Evolutionary conservation across 2,329 filamentous ascomycete genomes (phyloP).

Genomic region (Verticillium tricorpus): DNA sequence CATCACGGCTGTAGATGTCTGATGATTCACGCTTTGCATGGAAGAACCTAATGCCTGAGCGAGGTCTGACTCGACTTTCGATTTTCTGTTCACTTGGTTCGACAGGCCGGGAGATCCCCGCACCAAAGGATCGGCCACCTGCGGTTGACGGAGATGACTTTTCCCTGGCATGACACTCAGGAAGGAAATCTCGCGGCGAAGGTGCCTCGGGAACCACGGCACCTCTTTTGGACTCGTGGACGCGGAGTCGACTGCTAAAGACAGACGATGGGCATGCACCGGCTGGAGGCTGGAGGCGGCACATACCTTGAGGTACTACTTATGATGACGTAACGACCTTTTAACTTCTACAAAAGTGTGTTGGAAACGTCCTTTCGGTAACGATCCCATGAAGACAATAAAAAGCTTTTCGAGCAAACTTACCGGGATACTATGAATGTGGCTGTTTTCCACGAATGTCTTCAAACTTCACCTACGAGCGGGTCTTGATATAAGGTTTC

Average conservation of each 20-base stretch:
- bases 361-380: constrained; percentile 33
- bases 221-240: not conserved
- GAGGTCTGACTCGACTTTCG: constrained; percentile 5
- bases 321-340: constrained; percentile 26
- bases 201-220: not conserved
- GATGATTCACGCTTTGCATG: constrained; percentile 40
- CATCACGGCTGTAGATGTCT: constrained; percentile 36
- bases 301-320: constrained; percentile 26
- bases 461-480: too few relatives aligned
- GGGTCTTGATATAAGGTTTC: too few relatives aligned
- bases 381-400: constrained; percentile 33
- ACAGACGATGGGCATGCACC: constrained; percentile 12
- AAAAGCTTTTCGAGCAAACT: constrained; percentile 26
- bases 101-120: not conserved
- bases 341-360: constrained; percentile 29
- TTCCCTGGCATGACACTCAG: constrained; percentile 11
- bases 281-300: constrained; percentile 20
- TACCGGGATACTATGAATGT: not conserved
- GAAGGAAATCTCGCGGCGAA: constrained; percentile 3
- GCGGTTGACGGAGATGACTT: not conserved
- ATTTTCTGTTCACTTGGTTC: constrained; percentile 9
- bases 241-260: not conserved
- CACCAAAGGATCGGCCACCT: constrained; percentile 4
- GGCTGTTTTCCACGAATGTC: not conserved
- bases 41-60: constrained; percentile 21